Conservation (phyloP, 2,329 filamentous ascomycete genomes). For the Calonectria crousiana region DNA sequence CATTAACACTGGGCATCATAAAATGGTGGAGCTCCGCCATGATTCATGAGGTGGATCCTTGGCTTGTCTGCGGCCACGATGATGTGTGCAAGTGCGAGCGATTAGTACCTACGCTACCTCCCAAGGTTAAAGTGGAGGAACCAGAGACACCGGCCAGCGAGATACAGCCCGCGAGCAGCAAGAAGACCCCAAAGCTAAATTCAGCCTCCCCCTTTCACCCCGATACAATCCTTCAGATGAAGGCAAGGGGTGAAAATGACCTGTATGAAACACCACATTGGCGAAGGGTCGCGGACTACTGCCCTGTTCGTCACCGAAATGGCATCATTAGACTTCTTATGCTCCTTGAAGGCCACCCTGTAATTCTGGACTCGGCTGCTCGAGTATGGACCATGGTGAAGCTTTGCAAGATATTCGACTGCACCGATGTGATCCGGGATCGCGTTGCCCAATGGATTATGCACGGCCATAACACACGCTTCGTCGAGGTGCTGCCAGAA, state of each 20-base stretch:
- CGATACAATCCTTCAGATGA: slow-evolving; percentile 36
- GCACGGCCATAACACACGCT: slow-evolving; percentile 63
- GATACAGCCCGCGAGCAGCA: neutral
- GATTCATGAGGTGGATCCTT: slow-evolving; percentile 48
- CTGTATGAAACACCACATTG: slow-evolving; percentile 44
- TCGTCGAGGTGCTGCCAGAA: slow-evolving; percentile 75
- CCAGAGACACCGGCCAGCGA: neutral
- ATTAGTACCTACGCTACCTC: neutral
- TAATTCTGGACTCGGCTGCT: slow-evolving; percentile 72
- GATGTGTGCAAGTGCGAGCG: slow-evolving; percentile 52
- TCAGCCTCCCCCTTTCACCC: slow-evolving; percentile 7
- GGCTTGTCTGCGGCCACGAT: slow-evolving; percentile 55
- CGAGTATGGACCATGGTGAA: slow-evolving; percentile 76
- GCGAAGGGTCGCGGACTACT: slow-evolving; percentile 69
- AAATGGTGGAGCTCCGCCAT: slow-evolving; percentile 63
- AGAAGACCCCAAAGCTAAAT: neutral
- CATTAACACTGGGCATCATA: slow-evolving; percentile 66
- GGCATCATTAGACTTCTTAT: slow-evolving; percentile 73
- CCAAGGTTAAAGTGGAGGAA: neutral
- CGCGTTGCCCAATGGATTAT: slow-evolving; percentile 71
- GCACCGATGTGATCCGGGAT: slow-evolving; percentile 58
- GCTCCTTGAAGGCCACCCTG: slow-evolving; percentile 65
- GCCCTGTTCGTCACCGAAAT: slow-evolving; percentile 71
- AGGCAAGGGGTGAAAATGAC: slow-evolving; percentile 33
- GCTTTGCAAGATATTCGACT: slow-evolving; percentile 70